Conservation (phyloP, 768 basidiomycete species). For the Boletus coccyginus region DNA sequence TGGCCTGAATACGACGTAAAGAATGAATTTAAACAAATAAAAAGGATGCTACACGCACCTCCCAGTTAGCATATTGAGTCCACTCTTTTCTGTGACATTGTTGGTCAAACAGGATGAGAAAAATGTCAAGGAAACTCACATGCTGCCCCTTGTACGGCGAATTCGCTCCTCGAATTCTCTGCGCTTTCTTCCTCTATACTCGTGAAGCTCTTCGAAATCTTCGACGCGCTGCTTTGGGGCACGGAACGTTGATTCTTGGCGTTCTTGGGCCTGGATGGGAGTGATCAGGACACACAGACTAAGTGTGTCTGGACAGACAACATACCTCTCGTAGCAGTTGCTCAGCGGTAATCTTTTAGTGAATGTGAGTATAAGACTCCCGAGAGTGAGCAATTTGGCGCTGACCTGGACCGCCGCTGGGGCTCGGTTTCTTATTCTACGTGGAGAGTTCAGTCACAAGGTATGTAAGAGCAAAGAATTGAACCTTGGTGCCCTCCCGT, state of each 20-base stretch:
- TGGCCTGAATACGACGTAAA: constrained; percentile 51
- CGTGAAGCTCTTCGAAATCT: constrained; percentile 88
- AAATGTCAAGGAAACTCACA: constrained; percentile 44
- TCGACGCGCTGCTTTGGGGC: constrained; percentile 95
- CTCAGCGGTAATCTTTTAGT: constrained; percentile 88
- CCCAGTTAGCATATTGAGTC: constrained; percentile 86
- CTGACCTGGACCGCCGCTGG: constrained; percentile 88
- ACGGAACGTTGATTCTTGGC: constrained; percentile 88
- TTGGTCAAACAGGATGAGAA: not conserved
- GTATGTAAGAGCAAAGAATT: constrained; percentile 2
- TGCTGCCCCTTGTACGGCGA: constrained; percentile 73
- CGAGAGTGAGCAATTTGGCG: constrained; percentile 1
- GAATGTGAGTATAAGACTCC: constrained; percentile 12
- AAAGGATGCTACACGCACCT: constrained; percentile 42
- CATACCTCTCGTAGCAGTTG: constrained; percentile 91
- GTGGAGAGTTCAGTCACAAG: constrained; percentile 3
- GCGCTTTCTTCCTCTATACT: constrained; percentile 89
- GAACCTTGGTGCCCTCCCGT: constrained; percentile 77
- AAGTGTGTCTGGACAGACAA: not conserved
- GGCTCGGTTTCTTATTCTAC: constrained; percentile 92
- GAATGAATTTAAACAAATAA: not conserved
- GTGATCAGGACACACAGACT: not conserved
- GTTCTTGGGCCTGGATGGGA: constrained; percentile 79
- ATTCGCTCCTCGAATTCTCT: constrained; percentile 94
- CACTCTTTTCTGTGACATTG: constrained; percentile 66